Percentiles rank a stretch among this genome's conserved stretches.
phyloP scores from a whole-genome alignment of 768 basidiomycete species.

The Antrodiella citrinella region DNA sequence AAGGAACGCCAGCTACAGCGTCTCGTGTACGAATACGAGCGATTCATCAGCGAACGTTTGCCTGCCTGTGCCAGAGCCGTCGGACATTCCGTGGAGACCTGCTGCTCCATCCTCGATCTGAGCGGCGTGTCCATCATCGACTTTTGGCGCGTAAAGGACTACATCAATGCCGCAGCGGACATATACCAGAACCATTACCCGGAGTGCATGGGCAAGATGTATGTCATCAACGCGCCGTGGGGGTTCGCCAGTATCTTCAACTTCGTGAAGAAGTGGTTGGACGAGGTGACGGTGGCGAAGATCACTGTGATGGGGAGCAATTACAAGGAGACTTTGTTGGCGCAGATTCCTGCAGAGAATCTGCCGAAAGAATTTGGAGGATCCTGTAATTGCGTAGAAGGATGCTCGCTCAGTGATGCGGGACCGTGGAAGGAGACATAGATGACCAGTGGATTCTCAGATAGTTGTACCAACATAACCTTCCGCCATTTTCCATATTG shows the following conservation, averaged over 20 bases:
- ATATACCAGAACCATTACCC: conserved; percentile 86
- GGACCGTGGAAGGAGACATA: conserved; percentile 71
- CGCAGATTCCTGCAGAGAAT: conserved; percentile 74
- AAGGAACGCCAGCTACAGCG: conserved; percentile 77
- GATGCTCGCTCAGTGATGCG: conserved; percentile 76
- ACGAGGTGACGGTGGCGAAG: conserved; percentile 86
- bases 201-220: conserved; percentile 91
- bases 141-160: conserved; percentile 85
- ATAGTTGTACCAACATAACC: too few relatives aligned
- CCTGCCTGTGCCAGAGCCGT: conserved; percentile 58
- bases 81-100: conserved; percentile 85
- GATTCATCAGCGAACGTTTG: conserved; percentile 66
- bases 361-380: conserved; percentile 80
- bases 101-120: conserved; percentile 85
- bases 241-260: conserved; percentile 78
- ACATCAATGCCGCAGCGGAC: conserved; percentile 60
- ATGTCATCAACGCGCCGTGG: conserved; percentile 93
- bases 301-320: conserved; percentile 67
- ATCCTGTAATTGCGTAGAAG: conserved; percentile 57
- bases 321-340: conserved; percentile 63
- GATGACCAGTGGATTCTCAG: too few relatives aligned
- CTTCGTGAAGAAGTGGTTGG: conserved; percentile 82
- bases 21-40: conserved; percentile 85
- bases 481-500: too few relatives aligned
- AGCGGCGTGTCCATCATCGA: conserved; percentile 53